Evolutionary conservation across 1,139 yeast genomes (phyloP).

Genomic region (Lodderomyces metapsilosis): DNA sequence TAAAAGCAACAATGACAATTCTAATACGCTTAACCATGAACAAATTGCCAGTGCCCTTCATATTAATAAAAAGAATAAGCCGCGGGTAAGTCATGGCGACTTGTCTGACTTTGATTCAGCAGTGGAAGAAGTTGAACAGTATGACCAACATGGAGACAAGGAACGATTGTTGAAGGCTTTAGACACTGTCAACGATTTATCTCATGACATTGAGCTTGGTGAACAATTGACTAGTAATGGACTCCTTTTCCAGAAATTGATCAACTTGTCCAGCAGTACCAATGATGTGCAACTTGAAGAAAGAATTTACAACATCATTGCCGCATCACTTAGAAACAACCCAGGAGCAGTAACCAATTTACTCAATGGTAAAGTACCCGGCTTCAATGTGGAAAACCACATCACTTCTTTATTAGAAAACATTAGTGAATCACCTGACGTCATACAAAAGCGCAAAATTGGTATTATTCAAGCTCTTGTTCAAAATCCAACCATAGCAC

Average conservation of each 20-base stretch:
- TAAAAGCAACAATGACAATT: slow-evolving; percentile 3
- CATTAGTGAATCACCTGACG: slow-evolving; percentile 19
- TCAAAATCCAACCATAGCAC: slow-evolving; percentile 28
- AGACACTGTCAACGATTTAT: slow-evolving; percentile 53
- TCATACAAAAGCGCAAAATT: slow-evolving; percentile 45
- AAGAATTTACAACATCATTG: slow-evolving; percentile 48
- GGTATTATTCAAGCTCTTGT: slow-evolving; percentile 48
- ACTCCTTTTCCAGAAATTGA: slow-evolving; percentile 19
- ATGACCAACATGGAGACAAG: slow-evolving; percentile 2
- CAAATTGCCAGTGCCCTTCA: neutral
- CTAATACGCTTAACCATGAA: slow-evolving; percentile 8
- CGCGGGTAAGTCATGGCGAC: slow-evolving; percentile 20
- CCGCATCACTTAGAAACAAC: slow-evolving; percentile 68
- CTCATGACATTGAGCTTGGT: slow-evolving; percentile 69
- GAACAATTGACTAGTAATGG: slow-evolving; percentile 30
- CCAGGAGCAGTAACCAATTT: slow-evolving; percentile 51
- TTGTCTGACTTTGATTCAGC: slow-evolving; percentile 29
- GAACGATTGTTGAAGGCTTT: slow-evolving; percentile 30
- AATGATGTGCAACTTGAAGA: slow-evolving; percentile 33
- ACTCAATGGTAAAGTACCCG: slow-evolving; percentile 11
- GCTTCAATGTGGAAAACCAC: slow-evolving; percentile 12
- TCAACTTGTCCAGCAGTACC: slow-evolving; percentile 14
- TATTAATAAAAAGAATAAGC: slow-evolving; percentile 7
- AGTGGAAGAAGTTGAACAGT: slow-evolving; percentile 22
- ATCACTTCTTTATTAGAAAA: slow-evolving; percentile 18